Evolutionary conservation across 805 yeast species (phyloP).

Genomic region (Yarrowia porcina): DNA sequence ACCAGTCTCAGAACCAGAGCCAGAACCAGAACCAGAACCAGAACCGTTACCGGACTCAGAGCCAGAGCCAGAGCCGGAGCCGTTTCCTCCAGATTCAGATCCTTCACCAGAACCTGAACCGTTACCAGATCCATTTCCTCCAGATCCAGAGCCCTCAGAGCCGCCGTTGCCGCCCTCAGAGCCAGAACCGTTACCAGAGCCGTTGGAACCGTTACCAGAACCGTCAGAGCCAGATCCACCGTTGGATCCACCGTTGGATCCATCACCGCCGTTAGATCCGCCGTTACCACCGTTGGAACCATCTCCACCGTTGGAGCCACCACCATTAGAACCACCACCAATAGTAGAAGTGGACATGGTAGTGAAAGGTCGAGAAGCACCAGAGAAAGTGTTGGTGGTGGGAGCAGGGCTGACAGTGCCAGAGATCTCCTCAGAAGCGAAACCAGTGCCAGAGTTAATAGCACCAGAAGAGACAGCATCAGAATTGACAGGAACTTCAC

Average conservation of each 20-base stretch:
- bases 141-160: slow-evolving; percentile 10
- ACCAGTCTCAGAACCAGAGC: slow-evolving; percentile 3
- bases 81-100: background rate
- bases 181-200: slow-evolving; percentile 2
- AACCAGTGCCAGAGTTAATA: slow-evolving; percentile 9
- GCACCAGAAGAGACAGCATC: background rate
- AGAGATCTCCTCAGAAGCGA: background rate
- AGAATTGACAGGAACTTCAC: background rate
- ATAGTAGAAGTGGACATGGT: slow-evolving; percentile 1
- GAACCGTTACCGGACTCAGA: slow-evolving; percentile 3
- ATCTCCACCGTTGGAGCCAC: background rate
- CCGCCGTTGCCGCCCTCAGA: background rate
- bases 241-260: background rate
- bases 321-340: slow-evolving; percentile 8
- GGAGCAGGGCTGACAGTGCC: background rate
- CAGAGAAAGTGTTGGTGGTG: background rate
- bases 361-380: slow-evolving; percentile 16
- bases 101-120: slow-evolving; percentile 1
- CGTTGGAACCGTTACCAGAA: slow-evolving; percentile 10
- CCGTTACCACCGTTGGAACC: too few relatives aligned
- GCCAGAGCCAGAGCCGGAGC: slow-evolving; percentile 24
- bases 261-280: background rate
- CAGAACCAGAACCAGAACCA: slow-evolving; percentile 21
- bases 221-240: slow-evolving; percentile 15
- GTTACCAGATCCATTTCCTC: slow-evolving; percentile 9